Evolutionary conservation across 495 filamentous ascomycete genomes (phyloP).

Genomic region (Hyaloscypha bicolor): DNA sequence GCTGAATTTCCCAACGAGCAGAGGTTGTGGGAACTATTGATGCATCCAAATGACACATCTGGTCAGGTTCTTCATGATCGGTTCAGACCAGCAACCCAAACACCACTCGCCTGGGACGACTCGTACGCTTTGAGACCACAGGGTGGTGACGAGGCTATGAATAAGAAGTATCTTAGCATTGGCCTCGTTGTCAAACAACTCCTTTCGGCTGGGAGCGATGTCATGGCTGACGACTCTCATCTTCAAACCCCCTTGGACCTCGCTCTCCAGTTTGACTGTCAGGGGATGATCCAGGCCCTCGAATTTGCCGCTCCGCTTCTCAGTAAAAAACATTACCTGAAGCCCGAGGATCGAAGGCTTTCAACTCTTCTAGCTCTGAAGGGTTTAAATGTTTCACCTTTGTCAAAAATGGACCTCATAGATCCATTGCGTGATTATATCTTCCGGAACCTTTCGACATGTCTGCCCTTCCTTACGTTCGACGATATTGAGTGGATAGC

Average conservation of each 20-base stretch:
- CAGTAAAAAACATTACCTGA: not conserved
- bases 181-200: constrained; percentile 19
- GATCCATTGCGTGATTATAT: not conserved
- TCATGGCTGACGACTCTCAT: constrained; percentile 21
- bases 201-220: constrained; percentile 29
- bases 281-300: constrained; percentile 19
- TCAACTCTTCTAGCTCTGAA: constrained; percentile 3
- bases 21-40: constrained; percentile 7
- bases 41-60: not conserved
- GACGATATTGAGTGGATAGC: constrained; percentile 15
- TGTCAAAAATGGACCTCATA: not conserved
- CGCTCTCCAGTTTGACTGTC: constrained; percentile 18
- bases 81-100: not conserved
- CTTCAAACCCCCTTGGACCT: constrained; percentile 22
- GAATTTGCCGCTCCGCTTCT: not conserved
- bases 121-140: not conserved
- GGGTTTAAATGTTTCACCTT: not conserved
- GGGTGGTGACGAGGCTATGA: not conserved
- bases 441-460: not conserved
- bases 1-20: constrained; percentile 24
- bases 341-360: constrained; percentile 1
- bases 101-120: not conserved
- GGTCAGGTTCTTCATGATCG: constrained; percentile 7
- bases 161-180: not conserved
- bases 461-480: not conserved